Evolutionary conservation across 495 filamentous ascomycete genomes (phyloP), one percentile per base, ranked within the genome.

Genomic region (Aspergillus taichungensis): DNA sequence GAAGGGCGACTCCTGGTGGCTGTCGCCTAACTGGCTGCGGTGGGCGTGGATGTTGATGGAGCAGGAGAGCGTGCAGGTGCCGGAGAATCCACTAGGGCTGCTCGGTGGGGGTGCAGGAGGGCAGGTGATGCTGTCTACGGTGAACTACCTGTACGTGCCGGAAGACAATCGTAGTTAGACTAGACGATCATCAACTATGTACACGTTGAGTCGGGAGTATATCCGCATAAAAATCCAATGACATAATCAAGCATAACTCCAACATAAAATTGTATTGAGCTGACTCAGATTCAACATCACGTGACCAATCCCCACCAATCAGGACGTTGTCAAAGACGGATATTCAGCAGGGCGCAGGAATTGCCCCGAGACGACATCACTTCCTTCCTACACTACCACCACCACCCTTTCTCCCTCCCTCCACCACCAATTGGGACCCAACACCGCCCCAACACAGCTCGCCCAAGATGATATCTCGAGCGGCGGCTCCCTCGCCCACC

Each of bases 271-370:
- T 24, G 9, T 37, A 42, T 5, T 24, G n/a, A 10, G 24, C 13
- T 18, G 36, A 54, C 45, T 58, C 51, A 63, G 49, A 66, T 44
- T 51, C 41, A 29, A 3, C 0, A 10, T 47, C 67, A 69, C 64
- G 60, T 71, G 64, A 54, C 13, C 0, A 0, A 0, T 3, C 1
- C 1, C 8, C 13, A 3, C 66, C 67, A 72, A 72, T 71, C 63
- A 72, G 32, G 37, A 36, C 30, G 24, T 41, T 45, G 51, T 42
- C 48, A 71, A 72, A 71, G 59, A 59, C 65, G 67, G 67, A 67
- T 67, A 63, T 67, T 67, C 65, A 69, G 66, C 65, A 71, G 44
- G 18, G 57, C 57, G 66, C 64, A 67, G 58, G 66, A 68, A 65
- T 67, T 68, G 66, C 62, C 56, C 55, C 49, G 46, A 55, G 47